phyloP scores from a whole-genome alignment of 1,284 basidiomycete genomes.

The Rhizoctonia solani region DNA sequence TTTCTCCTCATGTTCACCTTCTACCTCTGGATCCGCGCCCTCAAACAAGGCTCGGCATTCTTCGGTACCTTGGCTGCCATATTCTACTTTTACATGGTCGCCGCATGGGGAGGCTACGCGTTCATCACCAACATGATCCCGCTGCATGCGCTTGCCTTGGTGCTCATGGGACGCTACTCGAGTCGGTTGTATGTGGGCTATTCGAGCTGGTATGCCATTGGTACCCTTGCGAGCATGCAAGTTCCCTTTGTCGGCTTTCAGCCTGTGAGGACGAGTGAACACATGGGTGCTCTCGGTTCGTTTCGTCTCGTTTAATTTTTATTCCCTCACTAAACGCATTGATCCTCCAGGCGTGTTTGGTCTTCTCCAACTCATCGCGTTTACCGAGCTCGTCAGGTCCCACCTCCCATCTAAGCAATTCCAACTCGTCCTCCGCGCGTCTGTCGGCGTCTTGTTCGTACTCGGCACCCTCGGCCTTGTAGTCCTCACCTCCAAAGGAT shows the following conservation, averaged over 20 bases:
- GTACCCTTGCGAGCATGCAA: constrained; percentile 97
- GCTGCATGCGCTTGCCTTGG: constrained; percentile 87
- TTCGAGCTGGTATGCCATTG: constrained; percentile 97
- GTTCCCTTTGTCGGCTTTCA: constrained; percentile 99
- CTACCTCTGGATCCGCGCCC: constrained; percentile 95
- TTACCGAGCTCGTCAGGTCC: constrained; percentile 85
- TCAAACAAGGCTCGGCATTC: constrained; percentile 91
- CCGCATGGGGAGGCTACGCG: constrained; percentile 99
- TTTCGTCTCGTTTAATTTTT: constrained; percentile 2
- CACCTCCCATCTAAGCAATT: constrained; percentile 95
- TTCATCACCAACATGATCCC: constrained; percentile 99
- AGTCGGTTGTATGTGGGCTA: constrained; percentile 93
- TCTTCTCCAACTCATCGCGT: constrained; percentile 94
- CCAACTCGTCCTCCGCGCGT: constrained; percentile 74
- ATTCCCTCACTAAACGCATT: too few species aligned
- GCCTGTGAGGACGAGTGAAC: constrained; percentile 96
- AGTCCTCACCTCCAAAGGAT: constrained; percentile 87
- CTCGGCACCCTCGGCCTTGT: constrained; percentile 74
- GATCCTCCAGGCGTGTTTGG: constrained; percentile 98
- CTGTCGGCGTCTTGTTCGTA: constrained; percentile 72
- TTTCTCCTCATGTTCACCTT: constrained; percentile 99
- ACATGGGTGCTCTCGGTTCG: constrained; percentile 96
- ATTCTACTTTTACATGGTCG: constrained; percentile 99
- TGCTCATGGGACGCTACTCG: constrained; percentile 97
- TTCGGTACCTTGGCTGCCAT: constrained; percentile 90